Evolutionary conservation across 2,329 filamentous ascomycete species (phyloP).

Genomic region (Epichloe uncinata): DNA sequence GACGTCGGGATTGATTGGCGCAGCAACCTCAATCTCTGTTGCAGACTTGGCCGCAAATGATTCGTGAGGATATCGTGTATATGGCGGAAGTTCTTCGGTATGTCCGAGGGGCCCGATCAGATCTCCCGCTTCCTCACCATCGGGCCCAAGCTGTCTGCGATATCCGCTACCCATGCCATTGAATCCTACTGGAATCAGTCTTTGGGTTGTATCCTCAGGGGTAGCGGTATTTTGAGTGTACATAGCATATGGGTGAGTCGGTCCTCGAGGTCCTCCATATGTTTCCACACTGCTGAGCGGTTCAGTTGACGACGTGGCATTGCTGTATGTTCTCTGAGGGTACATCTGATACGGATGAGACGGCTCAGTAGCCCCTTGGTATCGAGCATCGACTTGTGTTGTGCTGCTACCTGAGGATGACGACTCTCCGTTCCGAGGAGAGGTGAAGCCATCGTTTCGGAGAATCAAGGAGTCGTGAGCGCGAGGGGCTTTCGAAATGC

Average conservation of each 20-base stretch:
- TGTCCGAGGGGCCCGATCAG: conserved; percentile 81
- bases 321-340: conserved; percentile 56
- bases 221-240: conserved; percentile 66
- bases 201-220: conserved; percentile 33
- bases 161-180: conserved; percentile 53
- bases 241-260: conserved; percentile 75
- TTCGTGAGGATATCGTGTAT: conserved; percentile 78
- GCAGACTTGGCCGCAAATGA: conserved; percentile 33
- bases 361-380: conserved; percentile 56
- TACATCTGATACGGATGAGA: conserved; percentile 82
- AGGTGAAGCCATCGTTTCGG: conserved; percentile 34
- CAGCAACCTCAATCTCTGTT: conserved; percentile 9
- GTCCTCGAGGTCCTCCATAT: conserved; percentile 48
- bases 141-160: conserved; percentile 59
- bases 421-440: conserved; percentile 3
- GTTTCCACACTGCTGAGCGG: conserved; percentile 24
- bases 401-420: conserved; percentile 1
- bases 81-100: conserved; percentile 81
- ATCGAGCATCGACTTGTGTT: conserved; percentile 45
- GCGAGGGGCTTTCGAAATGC: conserved; percentile 39
- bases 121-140: conserved; percentile 73
- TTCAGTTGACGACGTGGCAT: conserved; percentile 58
- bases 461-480: conserved; percentile 37
- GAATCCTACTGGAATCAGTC: conserved; percentile 58
- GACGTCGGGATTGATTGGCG: background rate